These are phyloP conservation scores for Puccinia horiana DNA, from an alignment of 1,284 basidiomycete species.

Conservation along the genomic window DNA sequence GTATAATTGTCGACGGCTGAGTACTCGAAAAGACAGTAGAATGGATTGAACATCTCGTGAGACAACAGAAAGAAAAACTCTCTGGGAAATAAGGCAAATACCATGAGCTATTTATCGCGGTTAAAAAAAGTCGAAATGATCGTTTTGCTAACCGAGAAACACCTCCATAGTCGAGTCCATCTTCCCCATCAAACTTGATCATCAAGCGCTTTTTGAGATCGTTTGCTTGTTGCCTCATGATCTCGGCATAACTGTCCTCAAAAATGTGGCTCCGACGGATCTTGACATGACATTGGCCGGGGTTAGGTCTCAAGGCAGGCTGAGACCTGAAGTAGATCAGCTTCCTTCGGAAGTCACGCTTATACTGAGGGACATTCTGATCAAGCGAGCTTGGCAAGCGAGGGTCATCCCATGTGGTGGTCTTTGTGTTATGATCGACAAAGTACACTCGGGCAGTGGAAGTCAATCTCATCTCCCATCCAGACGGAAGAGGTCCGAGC, in stretches of 20 bases:
- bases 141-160: constrained; percentile 47
- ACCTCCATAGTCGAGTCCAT: constrained; percentile 48
- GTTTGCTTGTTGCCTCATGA: constrained; percentile 90
- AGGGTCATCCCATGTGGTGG: constrained; percentile 95
- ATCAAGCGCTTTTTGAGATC: constrained; percentile 95
- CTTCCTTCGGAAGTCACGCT: constrained; percentile 97
- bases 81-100: constrained; percentile 60
- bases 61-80: constrained; percentile 99
- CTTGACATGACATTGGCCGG: constrained; percentile 95
- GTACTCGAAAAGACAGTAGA: constrained; percentile 98
- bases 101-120: not conserved
- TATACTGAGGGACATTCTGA: constrained; percentile 97
- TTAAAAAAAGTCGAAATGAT: not conserved
- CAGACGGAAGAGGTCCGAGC: constrained; percentile 90
- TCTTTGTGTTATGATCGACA: constrained; percentile 93
- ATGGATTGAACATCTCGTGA: constrained; percentile 87
- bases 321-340: constrained; percentile 99
- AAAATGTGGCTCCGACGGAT: constrained; percentile 86
- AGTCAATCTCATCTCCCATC: constrained; percentile 96
- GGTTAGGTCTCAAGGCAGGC: constrained; percentile 77
- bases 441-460: constrained; percentile 91
- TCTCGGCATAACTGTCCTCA: constrained; percentile 92
- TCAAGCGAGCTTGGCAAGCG: constrained; percentile 32
- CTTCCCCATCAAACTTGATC: constrained; percentile 77
- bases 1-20: constrained; percentile 65